A percentile compares a stretch with the other conserved stretches of the same genome.
Conservation (phyloP, 2,329 filamentous ascomycete species). For the Albophoma yamanashiensis region DNA sequence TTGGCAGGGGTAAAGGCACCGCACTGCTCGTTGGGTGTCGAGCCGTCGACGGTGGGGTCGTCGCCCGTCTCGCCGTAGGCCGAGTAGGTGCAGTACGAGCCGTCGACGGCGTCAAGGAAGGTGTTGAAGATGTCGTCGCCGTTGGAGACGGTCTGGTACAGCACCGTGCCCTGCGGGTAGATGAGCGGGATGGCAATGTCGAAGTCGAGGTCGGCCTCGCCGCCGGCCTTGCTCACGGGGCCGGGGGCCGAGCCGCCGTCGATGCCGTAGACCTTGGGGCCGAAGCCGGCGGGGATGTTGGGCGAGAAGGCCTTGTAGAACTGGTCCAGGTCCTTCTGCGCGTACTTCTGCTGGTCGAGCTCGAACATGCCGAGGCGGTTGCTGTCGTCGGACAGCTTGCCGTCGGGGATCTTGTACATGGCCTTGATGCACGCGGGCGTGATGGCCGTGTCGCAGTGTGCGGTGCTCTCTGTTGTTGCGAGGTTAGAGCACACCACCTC, state of each 20-base stretch:
- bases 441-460: slow-evolving; percentile 39
- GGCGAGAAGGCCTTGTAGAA: slow-evolving; percentile 35
- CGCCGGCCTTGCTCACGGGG: slow-evolving; percentile 14
- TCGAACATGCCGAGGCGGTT: slow-evolving; percentile 44
- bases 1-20: neutral
- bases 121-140: slow-evolving; percentile 28
- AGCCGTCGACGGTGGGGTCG: neutral
- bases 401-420: slow-evolving; percentile 32
- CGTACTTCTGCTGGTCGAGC: slow-evolving; percentile 38
- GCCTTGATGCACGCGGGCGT: slow-evolving; percentile 45
- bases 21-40: neutral
- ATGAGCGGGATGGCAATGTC: slow-evolving; percentile 41
- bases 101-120: slow-evolving; percentile 34
- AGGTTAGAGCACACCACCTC: neutral
- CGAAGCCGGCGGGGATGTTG: slow-evolving; percentile 26
- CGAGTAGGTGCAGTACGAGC: slow-evolving; percentile 16
- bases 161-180: slow-evolving; percentile 37
- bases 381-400: slow-evolving; percentile 19
- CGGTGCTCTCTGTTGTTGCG: slow-evolving; percentile 1
- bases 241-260: slow-evolving; percentile 35
- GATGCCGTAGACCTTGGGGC: slow-evolving; percentile 34
- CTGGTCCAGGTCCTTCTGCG: slow-evolving; percentile 31
- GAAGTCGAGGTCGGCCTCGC: slow-evolving; percentile 44
- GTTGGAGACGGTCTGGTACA: slow-evolving; percentile 31
- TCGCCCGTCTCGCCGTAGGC: neutral